Conservation (phyloP, 306 rosid genomes). For the Cucumis cinereus region DNA sequence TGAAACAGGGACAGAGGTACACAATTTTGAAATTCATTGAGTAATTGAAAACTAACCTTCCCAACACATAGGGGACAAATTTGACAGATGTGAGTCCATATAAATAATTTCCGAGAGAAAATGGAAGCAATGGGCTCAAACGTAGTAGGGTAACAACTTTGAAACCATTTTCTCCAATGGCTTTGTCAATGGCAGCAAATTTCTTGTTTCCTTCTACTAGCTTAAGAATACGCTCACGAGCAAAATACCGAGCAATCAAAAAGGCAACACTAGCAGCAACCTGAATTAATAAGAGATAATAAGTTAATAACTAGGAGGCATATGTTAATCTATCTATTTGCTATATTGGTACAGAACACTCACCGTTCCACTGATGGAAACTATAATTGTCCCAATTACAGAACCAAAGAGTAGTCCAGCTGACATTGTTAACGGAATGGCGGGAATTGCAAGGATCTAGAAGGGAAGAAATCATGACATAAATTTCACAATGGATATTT, state of each 20-base stretch:
- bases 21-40: neutral
- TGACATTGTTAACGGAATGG: conserved; percentile 87
- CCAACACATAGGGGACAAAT: conserved; percentile 85
- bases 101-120: conserved; percentile 86
- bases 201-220: conserved; percentile 90
- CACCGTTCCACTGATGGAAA: conserved; percentile 93
- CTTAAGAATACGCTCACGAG: conserved; percentile 91
- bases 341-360: conserved; percentile 13
- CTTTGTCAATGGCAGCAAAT: conserved; percentile 91
- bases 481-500: conserved; percentile 1
- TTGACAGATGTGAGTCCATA: conserved; percentile 95
- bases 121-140: conserved; percentile 94
- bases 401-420: conserved; percentile 97
- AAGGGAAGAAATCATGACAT: neutral
- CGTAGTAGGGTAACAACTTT: conserved; percentile 92
- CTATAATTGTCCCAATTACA: conserved; percentile 63
- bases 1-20: neutral
- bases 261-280: conserved; percentile 93
- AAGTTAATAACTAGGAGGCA: neutral
- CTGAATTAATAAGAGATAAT: conserved; percentile 33
- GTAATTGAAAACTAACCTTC: conserved; percentile 44
- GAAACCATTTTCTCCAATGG: conserved; percentile 91
- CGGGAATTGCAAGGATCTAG: conserved; percentile 94
- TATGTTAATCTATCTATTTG: neutral
- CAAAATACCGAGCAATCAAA: conserved; percentile 92